Evolutionary conservation across 768 basidiomycete genomes (phyloP).

Genomic region (Thelephora aurantiotincta): DNA sequence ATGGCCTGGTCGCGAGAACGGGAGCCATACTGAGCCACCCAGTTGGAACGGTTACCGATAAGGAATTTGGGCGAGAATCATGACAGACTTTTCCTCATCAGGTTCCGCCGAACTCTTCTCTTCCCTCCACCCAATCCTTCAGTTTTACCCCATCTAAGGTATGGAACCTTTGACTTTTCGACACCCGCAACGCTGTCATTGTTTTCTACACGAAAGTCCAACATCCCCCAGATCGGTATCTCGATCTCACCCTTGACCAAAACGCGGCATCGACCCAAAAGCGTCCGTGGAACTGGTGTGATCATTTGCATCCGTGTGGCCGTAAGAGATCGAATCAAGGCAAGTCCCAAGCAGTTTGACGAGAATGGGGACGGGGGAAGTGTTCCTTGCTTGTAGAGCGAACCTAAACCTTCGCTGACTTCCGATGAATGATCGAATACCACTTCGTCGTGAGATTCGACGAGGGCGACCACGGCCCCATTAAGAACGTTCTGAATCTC

Average conservation of each 20-base stretch:
- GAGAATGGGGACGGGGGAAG: constrained; percentile 39
- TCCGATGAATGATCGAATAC: constrained; percentile 18
- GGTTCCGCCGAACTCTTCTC: constrained; percentile 65
- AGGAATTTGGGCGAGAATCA: constrained; percentile 13
- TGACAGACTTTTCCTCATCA: constrained; percentile 75
- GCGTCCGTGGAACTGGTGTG: constrained; percentile 48
- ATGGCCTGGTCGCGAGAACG: background rate
- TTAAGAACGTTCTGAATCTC: constrained; percentile 67
- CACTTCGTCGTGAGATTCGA: constrained; percentile 22
- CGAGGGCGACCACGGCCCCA: constrained; percentile 67
- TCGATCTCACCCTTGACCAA: constrained; percentile 84
- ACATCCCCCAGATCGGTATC: constrained; percentile 75
- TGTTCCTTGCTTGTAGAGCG: constrained; percentile 39
- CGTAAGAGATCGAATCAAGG: constrained; percentile 45
- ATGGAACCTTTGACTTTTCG: constrained; percentile 51
- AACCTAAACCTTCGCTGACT: no score
- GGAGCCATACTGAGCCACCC: background rate
- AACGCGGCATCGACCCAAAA: constrained; percentile 28
- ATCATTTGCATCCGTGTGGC: constrained; percentile 50
- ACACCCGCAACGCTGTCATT: constrained; percentile 36
- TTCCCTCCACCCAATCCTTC: constrained; percentile 62
- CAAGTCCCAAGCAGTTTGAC: constrained; percentile 65
- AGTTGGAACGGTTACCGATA: background rate
- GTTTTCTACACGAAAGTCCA: constrained; percentile 43
- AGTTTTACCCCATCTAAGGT: constrained; percentile 60